A percentile compares a stretch with the other conserved stretches of the same genome.
Conservation (phyloP, 2,329 filamentous ascomycete species). For the Colletotrichum gigasporum region DNA sequence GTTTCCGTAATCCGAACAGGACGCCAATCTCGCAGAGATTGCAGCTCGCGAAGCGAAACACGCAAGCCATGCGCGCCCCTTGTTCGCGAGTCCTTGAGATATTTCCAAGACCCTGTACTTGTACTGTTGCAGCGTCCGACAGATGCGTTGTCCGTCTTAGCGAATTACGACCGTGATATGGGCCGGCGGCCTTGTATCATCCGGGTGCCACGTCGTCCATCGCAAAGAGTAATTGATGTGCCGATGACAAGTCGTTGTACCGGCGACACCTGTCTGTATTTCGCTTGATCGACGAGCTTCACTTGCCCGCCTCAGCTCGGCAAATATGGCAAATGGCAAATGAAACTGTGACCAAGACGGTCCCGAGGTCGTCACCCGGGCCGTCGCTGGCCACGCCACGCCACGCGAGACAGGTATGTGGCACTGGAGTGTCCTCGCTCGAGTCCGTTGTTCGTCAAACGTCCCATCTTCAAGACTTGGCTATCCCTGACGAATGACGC, state of each 20-base stretch:
- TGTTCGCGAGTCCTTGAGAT: not conserved
- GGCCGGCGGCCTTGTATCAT: not conserved
- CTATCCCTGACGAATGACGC: no score
- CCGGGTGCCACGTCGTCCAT: not conserved
- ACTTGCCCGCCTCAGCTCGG: not conserved
- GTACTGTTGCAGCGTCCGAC: no score
- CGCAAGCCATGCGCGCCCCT: not conserved
- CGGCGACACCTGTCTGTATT: not conserved
- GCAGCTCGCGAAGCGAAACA: not conserved
- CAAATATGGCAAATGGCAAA: not conserved
- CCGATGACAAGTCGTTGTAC: not conserved
- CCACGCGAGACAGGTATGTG: no score
- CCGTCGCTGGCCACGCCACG: no score
- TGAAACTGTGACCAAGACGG: not conserved
- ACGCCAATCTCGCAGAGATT: constrained; percentile 10
- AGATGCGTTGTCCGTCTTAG: not conserved
- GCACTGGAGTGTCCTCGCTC: no score
- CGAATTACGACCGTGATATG: not conserved
- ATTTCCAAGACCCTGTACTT: not conserved
- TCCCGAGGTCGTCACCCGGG: no score
- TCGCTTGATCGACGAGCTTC: not conserved
- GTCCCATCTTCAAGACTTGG: no score
- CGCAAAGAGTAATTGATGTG: not conserved
- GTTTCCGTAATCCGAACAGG: no score
- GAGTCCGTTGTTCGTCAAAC: no score